These are phyloP conservation scores for Tylopilus balloui DNA, from an alignment of 768 basidiomycete genomes.

Conservation along the genomic window DNA sequence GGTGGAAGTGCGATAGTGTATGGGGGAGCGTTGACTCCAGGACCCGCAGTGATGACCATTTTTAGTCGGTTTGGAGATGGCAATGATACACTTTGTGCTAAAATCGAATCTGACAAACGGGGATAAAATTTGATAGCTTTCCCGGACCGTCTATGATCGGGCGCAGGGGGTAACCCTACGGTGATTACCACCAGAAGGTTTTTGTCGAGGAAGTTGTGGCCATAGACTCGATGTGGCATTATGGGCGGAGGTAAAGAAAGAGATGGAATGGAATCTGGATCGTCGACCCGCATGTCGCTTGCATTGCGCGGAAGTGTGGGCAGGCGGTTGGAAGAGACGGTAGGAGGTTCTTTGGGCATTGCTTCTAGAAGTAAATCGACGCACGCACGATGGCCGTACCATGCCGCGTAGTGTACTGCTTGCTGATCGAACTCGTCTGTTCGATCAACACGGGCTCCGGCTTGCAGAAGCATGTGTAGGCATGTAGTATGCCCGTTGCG, in stretches of 20 bases:
- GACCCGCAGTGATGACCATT: constrained; percentile 88
- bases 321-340: constrained; percentile 16
- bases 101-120: constrained; percentile 65
- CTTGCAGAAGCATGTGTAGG: constrained; percentile 72
- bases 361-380: constrained; percentile 54
- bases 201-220: constrained; percentile 91
- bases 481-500: constrained; percentile 77
- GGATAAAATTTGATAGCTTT: constrained; percentile 63
- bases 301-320: constrained; percentile 24
- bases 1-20: constrained; percentile 88
- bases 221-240: constrained; percentile 96
- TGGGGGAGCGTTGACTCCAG: constrained; percentile 80
- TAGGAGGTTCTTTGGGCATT: constrained; percentile 19
- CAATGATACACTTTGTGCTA: constrained; percentile 61
- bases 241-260: constrained; percentile 96
- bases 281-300: constrained; percentile 45
- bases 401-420: constrained; percentile 92
- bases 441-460: constrained; percentile 69
- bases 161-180: constrained; percentile 54
- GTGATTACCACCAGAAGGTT: constrained; percentile 82
- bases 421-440: constrained; percentile 82
- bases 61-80: constrained; percentile 79
- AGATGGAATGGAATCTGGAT: constrained; percentile 89
- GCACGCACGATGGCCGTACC: constrained; percentile 83
- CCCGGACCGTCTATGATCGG: constrained; percentile 34